Base-by-base conservation (phyloP, 768 basidiomycete genomes). In the Termitomyces sp. region DNA sequence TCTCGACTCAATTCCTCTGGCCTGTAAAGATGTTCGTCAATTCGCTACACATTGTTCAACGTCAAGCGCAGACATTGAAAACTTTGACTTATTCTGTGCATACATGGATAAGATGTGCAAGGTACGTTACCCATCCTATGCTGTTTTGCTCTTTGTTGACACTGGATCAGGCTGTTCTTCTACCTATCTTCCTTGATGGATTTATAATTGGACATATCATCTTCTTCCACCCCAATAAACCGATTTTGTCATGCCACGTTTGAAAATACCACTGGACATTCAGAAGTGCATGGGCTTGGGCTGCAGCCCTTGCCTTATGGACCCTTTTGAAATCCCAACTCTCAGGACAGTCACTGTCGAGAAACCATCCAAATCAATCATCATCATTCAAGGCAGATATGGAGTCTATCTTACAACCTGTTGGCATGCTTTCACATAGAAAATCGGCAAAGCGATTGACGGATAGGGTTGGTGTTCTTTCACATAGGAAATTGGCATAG, bases 351-450 rank as follows among this genome's bases (percentile, higher is more conserved):
- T 20, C 39, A 41, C n/a, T 18, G 9, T 41, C 66, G 61, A 65
- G 64, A 29, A 62, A 60, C 44, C 59, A 64, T 39, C 53, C 57
- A n/a, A 57, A 42, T 13, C 12, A 52, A 41, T n/a, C 22, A 58
- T 65, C 10, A 58, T 61, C 1, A 59, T 56, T 12, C 1, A 9
- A 41, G n/a, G 29, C 22, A 41, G 37, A 39, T n/a, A 61, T 73
- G 22, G 58, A 62, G 41, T 60, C 63, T 27, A 59, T 47, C 14
- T 54, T 65, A 42, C 94, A 95, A 61, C 87, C 98, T 56, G 92
- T 97, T 46, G 88, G 92, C 5, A n/a, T n/a, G n/a, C n/a, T n/a
- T n/a, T n/a, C n/a, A n/a, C n/a, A n/a, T n/a, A n/a, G n/a, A n/a
- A n/a, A n/a, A n/a, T n/a, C n/a, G n/a, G n/a, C n/a, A n/a, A n/a